Evolutionary conservation across 2,329 filamentous ascomycete species (phyloP), one percentile per base, ranked within the genome.

Genomic region (Nannizziopsis arthrosporioides): DNA sequence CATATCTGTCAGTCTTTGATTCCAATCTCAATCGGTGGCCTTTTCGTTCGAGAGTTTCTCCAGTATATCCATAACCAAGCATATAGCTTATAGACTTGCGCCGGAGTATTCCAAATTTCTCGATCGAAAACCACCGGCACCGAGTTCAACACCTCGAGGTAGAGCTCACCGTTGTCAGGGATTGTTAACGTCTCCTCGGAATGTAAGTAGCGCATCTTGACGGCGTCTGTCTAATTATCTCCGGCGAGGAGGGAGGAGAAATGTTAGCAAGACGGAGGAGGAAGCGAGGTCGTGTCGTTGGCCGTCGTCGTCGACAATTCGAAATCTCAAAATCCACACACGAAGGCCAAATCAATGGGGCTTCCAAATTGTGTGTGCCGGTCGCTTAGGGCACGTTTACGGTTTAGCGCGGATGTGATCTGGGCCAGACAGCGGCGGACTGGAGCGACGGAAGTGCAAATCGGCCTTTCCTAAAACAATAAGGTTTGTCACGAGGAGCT

Each of bases 191-290:
- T 78, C 82, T 98, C 90, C 77, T 90, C 80, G 69, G 87, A 94
- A 81, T 95, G 88, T 78, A 98, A 94, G 86, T 95, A 96, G 80
- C 85, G 93, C 92, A 96, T 96, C 76, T 85, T 95, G 84, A 76
- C 66, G 66, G 66, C 59, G 60, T 63, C 61, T 63, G 59, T 62
- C 59, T 60, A 56, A 56, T 64, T 51, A 34, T 39, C 63, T 64
- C 63, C 63, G 65, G 65, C 61, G 63, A 59, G 58, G 57, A 58
- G 57, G 59, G 42, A 45, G 46, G 42, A 48, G 39, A 52, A 42
- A 30, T 44, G 34, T 41, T 34, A 42, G 49, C 39, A 49, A 31
- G 42, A 44, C 32, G 38, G 47, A 40, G 42, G 44, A 41, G 38
- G 41, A 30, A 30, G 38, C 31, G 18, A 64, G 63, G 63, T 65